These are phyloP conservation scores for Mycena rosella DNA, from an alignment of 768 basidiomycete species.

Conservation along the genomic window DNA sequence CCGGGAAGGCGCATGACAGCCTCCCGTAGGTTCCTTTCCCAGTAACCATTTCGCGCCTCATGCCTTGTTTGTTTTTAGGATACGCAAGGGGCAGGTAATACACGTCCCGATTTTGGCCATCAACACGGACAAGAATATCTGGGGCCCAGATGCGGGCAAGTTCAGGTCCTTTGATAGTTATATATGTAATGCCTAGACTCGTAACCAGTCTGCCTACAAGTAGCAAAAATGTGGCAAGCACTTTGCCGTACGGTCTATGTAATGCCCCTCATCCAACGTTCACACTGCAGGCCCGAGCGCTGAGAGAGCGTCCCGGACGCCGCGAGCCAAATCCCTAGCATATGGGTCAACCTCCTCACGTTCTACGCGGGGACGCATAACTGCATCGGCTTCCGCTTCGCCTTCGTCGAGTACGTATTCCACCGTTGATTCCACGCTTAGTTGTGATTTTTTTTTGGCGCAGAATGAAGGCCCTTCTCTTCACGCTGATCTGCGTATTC, in stretches of 20 bases:
- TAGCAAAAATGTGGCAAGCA: too few relatives aligned
- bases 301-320: constrained; percentile 67
- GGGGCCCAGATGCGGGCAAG: constrained; percentile 74
- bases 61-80: constrained; percentile 39
- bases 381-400: constrained; percentile 66
- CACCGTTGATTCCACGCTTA: not conserved
- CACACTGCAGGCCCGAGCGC: constrained; percentile 63
- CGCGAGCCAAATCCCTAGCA: constrained; percentile 63
- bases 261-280: too few relatives aligned
- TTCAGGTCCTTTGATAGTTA: constrained; percentile 66
- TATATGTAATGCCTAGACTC: too few relatives aligned
- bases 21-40: constrained; percentile 45
- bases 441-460: not conserved
- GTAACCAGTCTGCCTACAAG: too few relatives aligned
- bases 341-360: constrained; percentile 69
- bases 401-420: constrained; percentile 51
- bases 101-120: constrained; percentile 51
- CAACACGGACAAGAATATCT: constrained; percentile 59
- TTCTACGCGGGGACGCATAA: constrained; percentile 75
- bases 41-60: not conserved
- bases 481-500: constrained; percentile 57
- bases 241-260: too few relatives aligned
- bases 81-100: constrained; percentile 58
- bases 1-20: constrained; percentile 55
- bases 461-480: constrained; percentile 55